Base-by-base conservation (phyloP, 225 moss, liverwort and hornwort species). In the Neckera pumila region DNA sequence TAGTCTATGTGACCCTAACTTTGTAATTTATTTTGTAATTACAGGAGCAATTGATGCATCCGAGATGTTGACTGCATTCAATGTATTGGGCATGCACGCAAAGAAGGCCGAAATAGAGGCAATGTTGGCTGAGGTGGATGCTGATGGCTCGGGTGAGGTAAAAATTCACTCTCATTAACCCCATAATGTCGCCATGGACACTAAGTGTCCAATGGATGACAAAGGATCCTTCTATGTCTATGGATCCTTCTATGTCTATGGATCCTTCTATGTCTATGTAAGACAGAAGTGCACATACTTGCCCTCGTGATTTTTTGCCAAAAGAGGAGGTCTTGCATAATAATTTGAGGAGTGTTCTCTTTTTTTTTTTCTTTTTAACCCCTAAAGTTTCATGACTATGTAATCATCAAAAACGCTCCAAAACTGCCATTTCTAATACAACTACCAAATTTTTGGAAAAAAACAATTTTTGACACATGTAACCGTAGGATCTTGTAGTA, bases 41-140 rank as follows among this genome's bases (percentile, higher is more conserved):
- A 20, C 16, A 98, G 95, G 98, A 31, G 97, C 98, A 33, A 98
- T 98, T 73, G 97, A 97, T 77, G 95, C 95, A 9, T 97, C 97
- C 0, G 96, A 97, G 59, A 93, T 98, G 93, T 89, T 98, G 80
- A 98, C 94, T 4, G 98, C 98, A n/a, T 98, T 98, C 78, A 93
- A 94, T 81, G 98, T 98, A 47, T 92, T 97, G 79, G 97, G 97
- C 7, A 94, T 98, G 89, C 93, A 92, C 6, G 91, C 93, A 10
- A 96, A 96, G 54, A 94, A 96, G 70, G 87, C 94, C 1, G 97
- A 98, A 90, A 90, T 98, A 10, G 97, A 97, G 28, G 92, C 94
- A n/a, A 97, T 98, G 98, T 87, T 98, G 62, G 92, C 94, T 5
- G 94, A 94, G 49, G 98, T 96, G 56, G 98, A 97, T 82, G 95